These are phyloP conservation scores for Arthrobotrys entomopaga DNA, from an alignment of 2,329 filamentous ascomycete species.

Conservation along the genomic window DNA sequence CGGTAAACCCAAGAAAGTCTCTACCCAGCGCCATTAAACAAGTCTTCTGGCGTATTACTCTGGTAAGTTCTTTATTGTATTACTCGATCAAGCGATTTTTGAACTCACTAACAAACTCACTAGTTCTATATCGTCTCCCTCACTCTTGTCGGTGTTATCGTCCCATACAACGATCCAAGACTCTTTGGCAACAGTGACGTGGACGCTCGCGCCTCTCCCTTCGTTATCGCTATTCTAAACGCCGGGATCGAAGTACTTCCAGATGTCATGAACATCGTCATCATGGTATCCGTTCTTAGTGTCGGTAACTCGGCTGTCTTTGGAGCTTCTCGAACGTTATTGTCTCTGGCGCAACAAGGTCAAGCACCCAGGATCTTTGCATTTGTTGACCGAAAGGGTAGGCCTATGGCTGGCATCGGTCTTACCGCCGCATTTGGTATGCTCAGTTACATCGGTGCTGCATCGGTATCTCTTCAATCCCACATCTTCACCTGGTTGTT, in stretches of 20 bases:
- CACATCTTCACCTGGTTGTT: constrained; percentile 82
- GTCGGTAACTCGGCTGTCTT: constrained; percentile 94
- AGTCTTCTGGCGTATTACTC: constrained; percentile 91
- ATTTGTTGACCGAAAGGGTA: constrained; percentile 84
- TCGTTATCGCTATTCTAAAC: constrained; percentile 89
- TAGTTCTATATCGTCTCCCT: constrained; percentile 85
- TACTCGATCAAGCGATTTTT: neutral
- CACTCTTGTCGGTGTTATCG: constrained; percentile 81
- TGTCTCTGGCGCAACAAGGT: constrained; percentile 85
- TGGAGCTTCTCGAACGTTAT: constrained; percentile 87
- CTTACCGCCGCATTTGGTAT: constrained; percentile 76
- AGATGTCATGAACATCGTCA: constrained; percentile 93
- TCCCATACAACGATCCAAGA: constrained; percentile 74
- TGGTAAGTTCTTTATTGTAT: constrained; percentile 61
- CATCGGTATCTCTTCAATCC: constrained; percentile 71
- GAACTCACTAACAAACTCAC: neutral
- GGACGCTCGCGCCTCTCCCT: constrained; percentile 82
- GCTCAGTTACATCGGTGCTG: constrained; percentile 73
- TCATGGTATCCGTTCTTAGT: constrained; percentile 87
- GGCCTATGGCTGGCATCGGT: constrained; percentile 78
- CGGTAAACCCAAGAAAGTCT: constrained; percentile 80
- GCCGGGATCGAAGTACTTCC: constrained; percentile 83
- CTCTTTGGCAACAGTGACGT: constrained; percentile 70
- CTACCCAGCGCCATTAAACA: constrained; percentile 89
- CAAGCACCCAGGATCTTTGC: constrained; percentile 80